phyloP scores from a whole-genome alignment of 495 filamentous ascomycete species.

The Penicillium soppii region DNA sequence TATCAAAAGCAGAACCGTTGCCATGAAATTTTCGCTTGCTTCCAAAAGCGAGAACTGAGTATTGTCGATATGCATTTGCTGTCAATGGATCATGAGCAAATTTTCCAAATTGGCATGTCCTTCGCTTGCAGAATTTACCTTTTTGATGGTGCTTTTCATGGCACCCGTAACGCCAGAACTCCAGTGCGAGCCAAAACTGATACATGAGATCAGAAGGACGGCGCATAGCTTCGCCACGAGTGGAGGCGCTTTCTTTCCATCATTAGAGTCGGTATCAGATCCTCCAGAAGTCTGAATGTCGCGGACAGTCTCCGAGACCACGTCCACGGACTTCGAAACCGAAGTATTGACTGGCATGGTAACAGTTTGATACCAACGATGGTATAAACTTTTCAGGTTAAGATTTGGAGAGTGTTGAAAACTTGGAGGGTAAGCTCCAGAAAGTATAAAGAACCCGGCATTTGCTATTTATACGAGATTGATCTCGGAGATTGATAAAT shows the following conservation, averaged over 20 bases:
- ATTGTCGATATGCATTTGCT: conserved; percentile 43
- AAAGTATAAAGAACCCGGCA: neutral
- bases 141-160: conserved; percentile 48
- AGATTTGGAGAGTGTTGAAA: too few species aligned
- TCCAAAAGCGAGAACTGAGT: conserved; percentile 43
- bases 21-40: conserved; percentile 49
- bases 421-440: too few species aligned
- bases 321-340: conserved; percentile 13
- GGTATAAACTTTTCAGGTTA: neutral
- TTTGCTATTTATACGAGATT: neutral
- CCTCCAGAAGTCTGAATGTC: neutral
- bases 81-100: neutral
- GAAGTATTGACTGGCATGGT: conserved; percentile 12
- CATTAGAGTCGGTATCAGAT: neutral
- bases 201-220: conserved; percentile 39
- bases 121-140: conserved; percentile 26
- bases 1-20: conserved; percentile 39
- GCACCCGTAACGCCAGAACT: conserved; percentile 42
- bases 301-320: conserved; percentile 4
- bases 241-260: conserved; percentile 31
- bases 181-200: conserved; percentile 46
- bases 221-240: conserved; percentile 34
- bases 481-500: conserved; percentile 2
- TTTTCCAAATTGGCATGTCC: neutral
- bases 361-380: neutral